phyloP scores from a whole-genome alignment of 768 basidiomycete genomes.

The Naganishia onofrii region DNA sequence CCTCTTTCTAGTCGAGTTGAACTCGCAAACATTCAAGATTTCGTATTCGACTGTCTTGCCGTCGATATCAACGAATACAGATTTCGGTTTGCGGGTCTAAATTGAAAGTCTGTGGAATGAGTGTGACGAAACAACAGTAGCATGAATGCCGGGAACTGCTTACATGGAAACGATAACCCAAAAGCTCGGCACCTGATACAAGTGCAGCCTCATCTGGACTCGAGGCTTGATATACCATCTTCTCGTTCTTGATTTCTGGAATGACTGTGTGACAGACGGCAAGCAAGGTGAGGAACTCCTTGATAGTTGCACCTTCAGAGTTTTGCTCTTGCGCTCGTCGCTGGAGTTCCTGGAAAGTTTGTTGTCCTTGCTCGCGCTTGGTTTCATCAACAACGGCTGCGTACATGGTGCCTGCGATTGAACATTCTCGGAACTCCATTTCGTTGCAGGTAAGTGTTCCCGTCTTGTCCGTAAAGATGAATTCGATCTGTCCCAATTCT shows the following conservation, averaged over 20 bases:
- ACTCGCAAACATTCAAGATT: conserved; percentile 95
- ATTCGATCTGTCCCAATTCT: conserved; percentile 86
- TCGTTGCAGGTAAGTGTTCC: conserved; percentile 92
- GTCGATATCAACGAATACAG: conserved; percentile 79
- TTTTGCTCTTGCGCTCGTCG: conserved; percentile 40
- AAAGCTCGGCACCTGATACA: conserved; percentile 84
- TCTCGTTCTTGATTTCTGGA: conserved; percentile 81
- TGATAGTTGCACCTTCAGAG: conserved; percentile 52
- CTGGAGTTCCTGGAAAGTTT: conserved; percentile 74
- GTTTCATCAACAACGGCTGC: conserved; percentile 86
- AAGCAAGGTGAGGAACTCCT: conserved; percentile 64
- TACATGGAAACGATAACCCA: conserved; percentile 93
- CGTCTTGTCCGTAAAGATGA: conserved; percentile 53
- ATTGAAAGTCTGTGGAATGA: not conserved
- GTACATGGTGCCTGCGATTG: conserved; percentile 82
- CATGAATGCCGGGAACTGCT: conserved; percentile 47
- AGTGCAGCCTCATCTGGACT: conserved; percentile 97
- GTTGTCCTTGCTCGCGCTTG: conserved; percentile 73
- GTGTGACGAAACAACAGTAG: not conserved
- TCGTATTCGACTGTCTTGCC: conserved; percentile 76
- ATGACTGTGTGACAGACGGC: conserved; percentile 99
- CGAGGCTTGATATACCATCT: conserved; percentile 89
- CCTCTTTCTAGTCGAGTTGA: conserved; percentile 94
- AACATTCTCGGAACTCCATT: conserved; percentile 93
- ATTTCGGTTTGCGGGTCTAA: conserved; percentile 91